phyloP scores from a whole-genome alignment of 129 eudicot species.

The Arctium lappa region DNA sequence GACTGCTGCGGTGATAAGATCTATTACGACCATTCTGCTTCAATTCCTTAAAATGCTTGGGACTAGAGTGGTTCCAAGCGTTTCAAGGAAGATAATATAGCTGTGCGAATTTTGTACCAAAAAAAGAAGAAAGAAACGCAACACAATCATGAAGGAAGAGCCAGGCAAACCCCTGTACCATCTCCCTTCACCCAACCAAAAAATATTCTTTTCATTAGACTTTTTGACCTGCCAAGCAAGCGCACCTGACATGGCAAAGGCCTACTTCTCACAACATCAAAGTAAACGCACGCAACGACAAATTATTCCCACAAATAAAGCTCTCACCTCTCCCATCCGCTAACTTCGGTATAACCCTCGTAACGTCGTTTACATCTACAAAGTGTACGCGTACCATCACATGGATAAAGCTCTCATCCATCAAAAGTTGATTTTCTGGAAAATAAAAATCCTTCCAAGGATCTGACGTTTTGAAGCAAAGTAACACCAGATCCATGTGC shows the following conservation, averaged over 20 bases:
- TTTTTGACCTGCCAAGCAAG: slow-evolving; percentile 37
- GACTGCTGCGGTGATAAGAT: neutral
- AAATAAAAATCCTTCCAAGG: neutral
- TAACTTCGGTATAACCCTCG: neutral
- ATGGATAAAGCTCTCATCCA: neutral
- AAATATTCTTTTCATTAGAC: slow-evolving; percentile 11
- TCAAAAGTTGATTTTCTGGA: neutral
- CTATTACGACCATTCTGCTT: neutral
- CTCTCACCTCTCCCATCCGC: slow-evolving; percentile 9
- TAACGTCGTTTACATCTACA: neutral
- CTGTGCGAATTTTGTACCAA: neutral
- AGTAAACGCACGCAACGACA: neutral
- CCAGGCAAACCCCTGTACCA: slow-evolving; percentile 37
- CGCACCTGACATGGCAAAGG: slow-evolving; percentile 42
- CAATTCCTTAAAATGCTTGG: neutral
- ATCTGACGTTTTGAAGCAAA: neutral
- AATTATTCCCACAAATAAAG: neutral
- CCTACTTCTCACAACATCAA: slow-evolving; percentile 11
- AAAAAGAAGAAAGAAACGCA: neutral
- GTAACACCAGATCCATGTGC: neutral
- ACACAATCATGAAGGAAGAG: slow-evolving; percentile 17
- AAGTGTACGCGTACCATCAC: neutral
- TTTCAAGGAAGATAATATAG: neutral
- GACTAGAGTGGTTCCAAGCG: slow-evolving; percentile 9
- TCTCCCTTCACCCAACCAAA: slow-evolving; percentile 19